phyloP scores from a whole-genome alignment of 176 grass and related monocot genomes.

The Musa beccarii region DNA sequence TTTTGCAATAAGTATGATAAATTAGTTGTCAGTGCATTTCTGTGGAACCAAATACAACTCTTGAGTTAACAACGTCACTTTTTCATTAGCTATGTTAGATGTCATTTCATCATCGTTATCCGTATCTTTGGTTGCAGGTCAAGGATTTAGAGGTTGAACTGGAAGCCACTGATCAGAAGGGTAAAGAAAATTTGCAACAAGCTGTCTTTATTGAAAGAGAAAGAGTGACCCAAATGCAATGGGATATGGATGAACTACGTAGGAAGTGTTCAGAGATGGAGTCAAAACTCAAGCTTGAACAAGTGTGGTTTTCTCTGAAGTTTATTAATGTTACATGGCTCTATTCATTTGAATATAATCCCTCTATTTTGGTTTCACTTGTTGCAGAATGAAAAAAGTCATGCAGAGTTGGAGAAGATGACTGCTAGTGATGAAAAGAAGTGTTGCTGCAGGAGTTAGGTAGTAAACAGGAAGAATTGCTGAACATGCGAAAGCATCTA shows the following conservation, averaged over 20 bases:
- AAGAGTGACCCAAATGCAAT: slow-evolving; percentile 87
- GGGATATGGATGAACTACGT: slow-evolving; percentile 93
- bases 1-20: not conserved
- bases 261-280: slow-evolving; percentile 89
- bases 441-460: slow-evolving; percentile 55
- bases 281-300: slow-evolving; percentile 55
- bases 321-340: not conserved
- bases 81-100: slow-evolving; percentile 7
- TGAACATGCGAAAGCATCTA: slow-evolving; percentile 46
- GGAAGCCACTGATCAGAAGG: slow-evolving; percentile 82
- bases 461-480: slow-evolving; percentile 57
- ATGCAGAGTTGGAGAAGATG: slow-evolving; percentile 52
- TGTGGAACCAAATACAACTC: not conserved
- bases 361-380: slow-evolving; percentile 4
- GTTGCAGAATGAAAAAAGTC: slow-evolving; percentile 68
- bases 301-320: slow-evolving; percentile 32
- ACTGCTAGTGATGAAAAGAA: slow-evolving; percentile 52
- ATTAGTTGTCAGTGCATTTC: not conserved
- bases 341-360: slow-evolving; percentile 13
- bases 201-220: slow-evolving; percentile 84
- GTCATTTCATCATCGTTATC: not conserved
- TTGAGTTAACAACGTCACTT: not conserved
- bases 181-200: slow-evolving; percentile 75
- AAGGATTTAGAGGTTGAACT: slow-evolving; percentile 98
- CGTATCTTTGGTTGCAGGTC: slow-evolving; percentile 45